phyloP scores from a whole-genome alignment of 768 basidiomycete genomes.

The Tylopilus intermedius region DNA sequence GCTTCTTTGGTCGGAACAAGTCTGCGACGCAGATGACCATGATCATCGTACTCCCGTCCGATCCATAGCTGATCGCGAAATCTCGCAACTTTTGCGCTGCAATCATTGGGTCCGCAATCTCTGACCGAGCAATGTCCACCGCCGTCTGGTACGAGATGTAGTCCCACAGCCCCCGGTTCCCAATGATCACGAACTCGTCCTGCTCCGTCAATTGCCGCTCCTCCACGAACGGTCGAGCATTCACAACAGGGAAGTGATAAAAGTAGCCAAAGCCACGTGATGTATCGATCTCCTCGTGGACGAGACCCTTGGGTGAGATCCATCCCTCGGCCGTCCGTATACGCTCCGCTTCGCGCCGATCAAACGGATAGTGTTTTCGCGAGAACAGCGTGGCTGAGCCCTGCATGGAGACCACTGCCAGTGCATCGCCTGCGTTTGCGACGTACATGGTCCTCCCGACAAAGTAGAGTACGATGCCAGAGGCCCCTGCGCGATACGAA shows the following conservation, averaged over 20 bases:
- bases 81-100: slow-evolving; percentile 96
- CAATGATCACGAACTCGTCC: slow-evolving; percentile 96
- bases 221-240: slow-evolving; percentile 78
- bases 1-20: slow-evolving; percentile 58
- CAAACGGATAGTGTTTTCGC: slow-evolving; percentile 83
- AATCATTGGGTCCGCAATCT: slow-evolving; percentile 67
- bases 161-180: slow-evolving; percentile 90
- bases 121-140: slow-evolving; percentile 87
- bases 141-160: slow-evolving; percentile 92
- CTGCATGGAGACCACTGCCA: slow-evolving; percentile 79
- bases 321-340: slow-evolving; percentile 91
- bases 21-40: slow-evolving; percentile 90
- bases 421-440: slow-evolving; percentile 83
- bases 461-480: slow-evolving; percentile 84
- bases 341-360: slow-evolving; percentile 75
- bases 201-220: slow-evolving; percentile 66
- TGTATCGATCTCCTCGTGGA: slow-evolving; percentile 88
- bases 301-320: slow-evolving; percentile 84
- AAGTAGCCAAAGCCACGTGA: slow-evolving; percentile 95
- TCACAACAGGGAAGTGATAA: slow-evolving; percentile 83
- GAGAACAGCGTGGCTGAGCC: slow-evolving; percentile 74
- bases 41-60: slow-evolving; percentile 91
- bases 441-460: slow-evolving; percentile 75
- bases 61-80: slow-evolving; percentile 94
- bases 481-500: slow-evolving; percentile 67